phyloP scores from a whole-genome alignment of 2,329 filamentous ascomycete genomes.

The Epichloe scottii region DNA sequence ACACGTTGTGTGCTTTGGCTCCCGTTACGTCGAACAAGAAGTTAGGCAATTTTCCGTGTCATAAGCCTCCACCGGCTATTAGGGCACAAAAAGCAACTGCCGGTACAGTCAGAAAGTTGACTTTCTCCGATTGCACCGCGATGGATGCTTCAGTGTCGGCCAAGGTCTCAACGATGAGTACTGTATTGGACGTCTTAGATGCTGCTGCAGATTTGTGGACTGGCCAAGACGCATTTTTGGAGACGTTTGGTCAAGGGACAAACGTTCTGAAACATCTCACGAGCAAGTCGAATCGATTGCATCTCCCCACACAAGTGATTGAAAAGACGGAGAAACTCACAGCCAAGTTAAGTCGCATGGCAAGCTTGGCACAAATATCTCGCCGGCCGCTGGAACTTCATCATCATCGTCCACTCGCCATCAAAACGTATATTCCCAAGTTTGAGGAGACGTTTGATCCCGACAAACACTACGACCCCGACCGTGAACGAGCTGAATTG shows the following conservation, averaged over 20 bases:
- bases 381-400: slow-evolving; percentile 79
- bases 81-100: slow-evolving; percentile 35
- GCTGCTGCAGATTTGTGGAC: slow-evolving; percentile 62
- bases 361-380: slow-evolving; percentile 48
- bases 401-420: slow-evolving; percentile 75
- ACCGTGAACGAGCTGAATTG: slow-evolving; percentile 76
- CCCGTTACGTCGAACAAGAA: slow-evolving; percentile 35
- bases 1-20: slow-evolving; percentile 57
- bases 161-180: slow-evolving; percentile 48
- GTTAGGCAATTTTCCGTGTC: slow-evolving; percentile 48
- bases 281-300: slow-evolving; percentile 36
- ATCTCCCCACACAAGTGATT: slow-evolving; percentile 33
- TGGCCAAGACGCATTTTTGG: slow-evolving; percentile 59
- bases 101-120: slow-evolving; percentile 36
- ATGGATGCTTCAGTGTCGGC: slow-evolving; percentile 23
- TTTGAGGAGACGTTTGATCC: slow-evolving; percentile 95
- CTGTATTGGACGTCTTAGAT: slow-evolving; percentile 53
- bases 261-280: slow-evolving; percentile 48
- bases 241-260: slow-evolving; percentile 60
- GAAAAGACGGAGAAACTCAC: slow-evolving; percentile 29
- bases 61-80: slow-evolving; percentile 38
- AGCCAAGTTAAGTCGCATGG: slow-evolving; percentile 37
- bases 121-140: slow-evolving; percentile 43
- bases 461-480: slow-evolving; percentile 91
- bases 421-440: slow-evolving; percentile 80